Conservation (phyloP, 768 basidiomycete species). For the Pulveroboletus sp. region DNA sequence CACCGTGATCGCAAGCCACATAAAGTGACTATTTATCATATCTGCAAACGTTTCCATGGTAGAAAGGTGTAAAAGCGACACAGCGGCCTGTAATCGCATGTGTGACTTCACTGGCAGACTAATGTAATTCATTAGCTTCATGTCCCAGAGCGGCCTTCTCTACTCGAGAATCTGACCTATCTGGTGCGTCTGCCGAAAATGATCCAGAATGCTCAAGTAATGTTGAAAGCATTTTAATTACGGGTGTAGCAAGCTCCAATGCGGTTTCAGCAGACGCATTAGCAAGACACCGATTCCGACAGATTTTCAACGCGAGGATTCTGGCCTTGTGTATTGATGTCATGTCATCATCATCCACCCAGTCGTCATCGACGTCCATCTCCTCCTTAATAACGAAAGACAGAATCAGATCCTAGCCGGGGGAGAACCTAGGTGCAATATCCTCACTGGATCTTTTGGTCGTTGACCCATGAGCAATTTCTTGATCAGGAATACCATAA, state of each 20-base stretch:
- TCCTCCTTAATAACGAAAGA: conserved; percentile 39
- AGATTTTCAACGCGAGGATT: conserved; percentile 72
- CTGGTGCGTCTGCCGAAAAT: conserved; percentile 47
- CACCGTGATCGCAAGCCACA: conserved; percentile 63
- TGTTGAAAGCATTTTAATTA: conserved; percentile 68
- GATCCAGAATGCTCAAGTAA: conserved; percentile 69
- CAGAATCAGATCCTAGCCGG: neutral
- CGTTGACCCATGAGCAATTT: conserved; percentile 59
- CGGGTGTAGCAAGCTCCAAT: conserved; percentile 64
- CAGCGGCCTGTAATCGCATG: conserved; percentile 77
- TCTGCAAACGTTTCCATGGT: conserved; percentile 53
- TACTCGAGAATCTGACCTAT: conserved; percentile 39
- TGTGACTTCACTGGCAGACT: conserved; percentile 67
- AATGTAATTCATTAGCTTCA: conserved; percentile 10
- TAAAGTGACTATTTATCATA: conserved; percentile 56
- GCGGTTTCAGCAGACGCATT: conserved; percentile 57
- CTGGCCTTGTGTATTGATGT: conserved; percentile 60
- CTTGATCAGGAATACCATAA: conserved; percentile 70
- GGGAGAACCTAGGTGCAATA: neutral
- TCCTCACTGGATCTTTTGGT: conserved; percentile 42
- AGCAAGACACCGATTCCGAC: conserved; percentile 73
- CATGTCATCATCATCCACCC: conserved; percentile 68
- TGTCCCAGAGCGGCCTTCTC: neutral
- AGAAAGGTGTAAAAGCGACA: conserved; percentile 75
- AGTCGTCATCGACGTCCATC: conserved; percentile 64